Evolutionary conservation across 1,284 basidiomycete species (phyloP), one percentile per base, ranked within the genome.

Genomic region (Microbotryum silenes-acaulis): DNA sequence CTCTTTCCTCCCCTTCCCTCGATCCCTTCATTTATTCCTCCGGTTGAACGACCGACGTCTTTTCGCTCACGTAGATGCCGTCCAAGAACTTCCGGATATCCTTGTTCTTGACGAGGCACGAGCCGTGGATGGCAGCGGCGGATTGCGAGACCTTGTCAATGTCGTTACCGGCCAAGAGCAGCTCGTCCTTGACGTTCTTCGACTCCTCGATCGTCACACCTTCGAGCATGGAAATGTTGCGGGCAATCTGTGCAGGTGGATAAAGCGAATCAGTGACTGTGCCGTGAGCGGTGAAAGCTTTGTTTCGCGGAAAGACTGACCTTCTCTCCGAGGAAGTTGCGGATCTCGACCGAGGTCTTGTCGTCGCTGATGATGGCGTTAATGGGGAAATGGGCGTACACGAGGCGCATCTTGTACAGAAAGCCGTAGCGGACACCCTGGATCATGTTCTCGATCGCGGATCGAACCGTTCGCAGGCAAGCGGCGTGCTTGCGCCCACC

Each of bases 311-410:
- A 27, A 27, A 27, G 27, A 42, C 37, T 5, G 37, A 42, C 37
- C 89, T 94, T 78, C 74, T 78, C 78, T 61, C 77, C 77, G 57
- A 59, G 51, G 82, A 97, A 98, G 82, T 98, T 98, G 74, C 97
- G 87, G 80, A 99, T 98, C 79, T 98, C 94, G 64, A 97, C 78
- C 58, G 85, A 81, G 60, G 76, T 76, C 62, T 90, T 91, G 72
- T 80, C 80, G 51, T 88, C 86, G 77, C 88, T 86, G 75, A 97
- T 91, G 78, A 98, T 97, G 77, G 90, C 88, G 83, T 99, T 98
- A 83, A 99, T 97, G 70, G 96, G 96, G 84, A 99, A 99, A 84
- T 99, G 96, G 74, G 96, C 96, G 77, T 98, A 99, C 63, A 98
- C 96, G 46, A 93, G 72, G 58, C 76, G 89, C 91, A 97, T 94